These are phyloP conservation scores for Porphyra umbilicalis DNA, from an alignment of 31 red algal species.

Conservation along the genomic window DNA sequence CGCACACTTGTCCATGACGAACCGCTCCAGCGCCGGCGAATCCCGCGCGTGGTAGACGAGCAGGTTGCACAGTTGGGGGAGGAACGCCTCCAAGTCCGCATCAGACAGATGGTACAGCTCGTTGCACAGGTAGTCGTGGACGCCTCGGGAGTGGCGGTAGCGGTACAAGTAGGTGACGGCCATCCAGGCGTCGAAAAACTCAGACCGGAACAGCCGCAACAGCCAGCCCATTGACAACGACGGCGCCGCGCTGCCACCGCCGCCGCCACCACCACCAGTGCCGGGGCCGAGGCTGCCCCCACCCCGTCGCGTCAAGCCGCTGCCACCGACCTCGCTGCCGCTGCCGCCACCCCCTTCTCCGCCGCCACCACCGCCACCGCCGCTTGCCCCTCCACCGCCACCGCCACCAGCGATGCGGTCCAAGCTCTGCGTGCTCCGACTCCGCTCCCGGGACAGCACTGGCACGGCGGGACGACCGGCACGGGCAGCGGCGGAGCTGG, in stretches of 20 bases:
- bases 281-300: background rate
- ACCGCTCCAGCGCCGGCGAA: slow-evolving; percentile 83
- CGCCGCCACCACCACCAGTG: background rate
- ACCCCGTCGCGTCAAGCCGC: background rate
- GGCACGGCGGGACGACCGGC: background rate
- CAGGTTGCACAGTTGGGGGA: slow-evolving; percentile 98
- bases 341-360: background rate
- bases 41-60: slow-evolving; percentile 87
- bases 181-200: slow-evolving; percentile 99
- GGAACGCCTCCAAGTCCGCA: slow-evolving; percentile 90
- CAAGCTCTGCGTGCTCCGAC: background rate
- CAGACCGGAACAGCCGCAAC: slow-evolving; percentile 97
- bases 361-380: background rate
- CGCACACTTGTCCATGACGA: slow-evolving; percentile 98
- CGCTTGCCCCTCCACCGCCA: background rate
- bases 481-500: background rate
- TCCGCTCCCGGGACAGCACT: background rate
- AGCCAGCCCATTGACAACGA: slow-evolving; percentile 95
- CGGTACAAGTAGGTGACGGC: slow-evolving; percentile 99
- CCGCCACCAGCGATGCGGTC: background rate
- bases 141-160: slow-evolving; percentile 81
- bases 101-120: slow-evolving; percentile 87
- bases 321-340: background rate
- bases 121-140: slow-evolving; percentile 99
- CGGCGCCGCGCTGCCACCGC: slow-evolving; percentile 1